Evolutionary conservation across 1,139 yeast species (phyloP).

Genomic region (Schwanniomyces etchellsii): DNA sequence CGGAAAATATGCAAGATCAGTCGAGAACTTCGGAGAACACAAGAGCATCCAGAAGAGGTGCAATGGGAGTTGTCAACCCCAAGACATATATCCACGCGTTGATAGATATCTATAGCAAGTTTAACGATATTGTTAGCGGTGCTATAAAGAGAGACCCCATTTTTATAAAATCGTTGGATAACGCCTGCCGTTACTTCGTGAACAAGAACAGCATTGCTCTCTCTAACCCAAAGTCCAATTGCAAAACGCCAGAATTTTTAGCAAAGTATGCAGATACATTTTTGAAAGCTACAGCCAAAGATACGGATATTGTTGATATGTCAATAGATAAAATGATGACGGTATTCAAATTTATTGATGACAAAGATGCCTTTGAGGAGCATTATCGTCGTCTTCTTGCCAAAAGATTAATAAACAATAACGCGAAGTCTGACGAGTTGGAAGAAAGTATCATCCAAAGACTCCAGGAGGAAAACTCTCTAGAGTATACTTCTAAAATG

Average conservation of each 20-base stretch:
- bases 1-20: constrained; percentile 28
- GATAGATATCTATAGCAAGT: constrained; percentile 62
- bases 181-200: constrained; percentile 81
- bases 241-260: constrained; percentile 81
- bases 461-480: constrained; percentile 84
- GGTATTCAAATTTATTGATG: constrained; percentile 82
- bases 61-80: constrained; percentile 51
- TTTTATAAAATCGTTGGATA: constrained; percentile 83
- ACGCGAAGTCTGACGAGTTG: constrained; percentile 76
- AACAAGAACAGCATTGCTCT: constrained; percentile 79
- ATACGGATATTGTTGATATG: constrained; percentile 65
- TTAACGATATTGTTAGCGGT: constrained; percentile 56
- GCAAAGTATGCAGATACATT: constrained; percentile 87
- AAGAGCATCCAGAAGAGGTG: constrained; percentile 15
- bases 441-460: constrained; percentile 85
- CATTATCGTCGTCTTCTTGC: constrained; percentile 88
- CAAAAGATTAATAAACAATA: constrained; percentile 79
- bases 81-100: constrained; percentile 75
- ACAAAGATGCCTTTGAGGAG: constrained; percentile 92
- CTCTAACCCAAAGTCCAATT: constrained; percentile 43
- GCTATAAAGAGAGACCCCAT: constrained; percentile 75
- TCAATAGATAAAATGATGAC: constrained; percentile 81
- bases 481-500: constrained; percentile 89
- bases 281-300: constrained; percentile 70
- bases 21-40: constrained; percentile 9